Evolutionary conservation across 192 early-diverging fungal genomes (phyloP).

Genomic region (Obelidium mucronatum): DNA sequence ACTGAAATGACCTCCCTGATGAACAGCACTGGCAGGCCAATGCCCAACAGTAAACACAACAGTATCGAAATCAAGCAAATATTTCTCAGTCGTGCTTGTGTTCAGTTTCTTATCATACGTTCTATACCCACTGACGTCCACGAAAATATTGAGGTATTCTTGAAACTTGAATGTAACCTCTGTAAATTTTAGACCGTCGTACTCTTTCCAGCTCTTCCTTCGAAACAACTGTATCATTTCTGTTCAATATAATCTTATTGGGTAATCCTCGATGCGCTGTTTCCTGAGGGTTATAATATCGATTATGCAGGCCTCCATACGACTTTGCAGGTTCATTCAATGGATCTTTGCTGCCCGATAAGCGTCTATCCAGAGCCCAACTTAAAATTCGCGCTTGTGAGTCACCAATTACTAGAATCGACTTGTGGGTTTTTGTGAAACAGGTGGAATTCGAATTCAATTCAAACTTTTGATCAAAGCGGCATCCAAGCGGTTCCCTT

Average conservation of each 20-base stretch:
- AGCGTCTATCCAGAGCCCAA: not conserved
- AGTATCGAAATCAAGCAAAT: not conserved
- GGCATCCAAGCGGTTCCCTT: slow-evolving; percentile 26
- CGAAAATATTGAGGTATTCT: not conserved
- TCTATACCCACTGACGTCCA: not conserved
- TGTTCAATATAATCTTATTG: too few relatives aligned
- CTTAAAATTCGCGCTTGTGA: not conserved
- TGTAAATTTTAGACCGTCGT: too few relatives aligned
- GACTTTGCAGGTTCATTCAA: not conserved
- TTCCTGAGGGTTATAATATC: not conserved
- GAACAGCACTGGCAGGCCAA: slow-evolving; percentile 14
- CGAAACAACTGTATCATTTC: too few relatives aligned
- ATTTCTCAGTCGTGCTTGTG: not conserved
- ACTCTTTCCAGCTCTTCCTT: too few relatives aligned
- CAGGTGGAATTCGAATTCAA: slow-evolving; percentile 4
- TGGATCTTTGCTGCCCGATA: not conserved
- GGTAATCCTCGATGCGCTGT: too few relatives aligned
- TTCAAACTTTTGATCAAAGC: slow-evolving; percentile 18
- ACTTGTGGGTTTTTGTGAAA: not conserved
- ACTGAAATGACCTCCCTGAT: slow-evolving; percentile 15
- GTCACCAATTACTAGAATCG: not conserved
- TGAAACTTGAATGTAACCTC: not conserved
- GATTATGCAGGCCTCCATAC: not conserved
- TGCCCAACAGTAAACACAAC: slow-evolving; percentile 12
- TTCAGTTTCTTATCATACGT: not conserved